Evolutionary conservation across 2,329 filamentous ascomycete genomes (phyloP), one percentile per base, ranked within the genome.

Genomic region (Passalora sequoiae): DNA sequence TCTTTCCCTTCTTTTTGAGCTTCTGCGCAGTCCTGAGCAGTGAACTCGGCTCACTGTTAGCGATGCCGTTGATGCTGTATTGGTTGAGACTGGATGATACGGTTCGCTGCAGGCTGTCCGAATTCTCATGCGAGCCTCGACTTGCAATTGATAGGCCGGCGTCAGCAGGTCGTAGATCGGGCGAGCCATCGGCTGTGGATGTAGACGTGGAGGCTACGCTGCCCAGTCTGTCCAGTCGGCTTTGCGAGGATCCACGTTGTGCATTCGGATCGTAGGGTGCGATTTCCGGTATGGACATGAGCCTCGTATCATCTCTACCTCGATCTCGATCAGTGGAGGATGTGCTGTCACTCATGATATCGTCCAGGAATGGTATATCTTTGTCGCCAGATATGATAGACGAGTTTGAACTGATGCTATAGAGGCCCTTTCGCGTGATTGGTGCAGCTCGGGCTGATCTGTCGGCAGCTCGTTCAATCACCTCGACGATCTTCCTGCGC

Each of bases 381-480:
- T 44, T 51, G 3, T 64, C 61, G 12, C 52, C 54, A 2, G 61
- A 63, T 19, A 60, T 50, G 15, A 60, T 53, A 2, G 62, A 64
- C 0, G 59, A 60, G 9, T 54, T 56, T n/a, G 77, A 78, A 17
- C 74, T 75, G 21, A 77, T 53, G 46, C 62, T 66, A 48, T 72
- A 69, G 27, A 75, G 52, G 7, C 68, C 66, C 51, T 69, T 71
- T 6, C 62, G 57, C 1, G 57, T 57, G 25, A 62, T 51, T 2
- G 61, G 57, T 9, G 55, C 51, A 8, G 55, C 47, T 6, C 59
- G 54, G 6, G 59, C 50, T 30, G 89, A 84, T 24, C 75, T 81
- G 59, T 74, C 80, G 15, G 85, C 78, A 37, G 89, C 83, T 35
- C 80, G 82, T 51, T 94, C 83, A 38, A 96, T 86, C 25, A 92